phyloP scores from a whole-genome alignment of 306 rosid species.

The Rosa lucieae region DNA sequence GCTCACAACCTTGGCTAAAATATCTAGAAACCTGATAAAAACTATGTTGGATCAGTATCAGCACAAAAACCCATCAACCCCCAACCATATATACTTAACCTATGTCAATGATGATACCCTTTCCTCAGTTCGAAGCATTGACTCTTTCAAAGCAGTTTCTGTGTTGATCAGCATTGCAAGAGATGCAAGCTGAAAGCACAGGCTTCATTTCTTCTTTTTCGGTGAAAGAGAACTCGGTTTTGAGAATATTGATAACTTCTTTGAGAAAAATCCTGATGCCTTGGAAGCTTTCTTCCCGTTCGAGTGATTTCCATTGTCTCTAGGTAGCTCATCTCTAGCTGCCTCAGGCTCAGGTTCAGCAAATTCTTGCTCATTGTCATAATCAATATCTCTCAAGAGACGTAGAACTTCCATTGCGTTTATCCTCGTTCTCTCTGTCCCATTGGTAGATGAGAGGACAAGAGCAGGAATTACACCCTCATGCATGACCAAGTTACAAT shows the following conservation, averaged over 20 bases:
- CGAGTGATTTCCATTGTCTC: constrained; percentile 23
- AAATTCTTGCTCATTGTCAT: constrained; percentile 32
- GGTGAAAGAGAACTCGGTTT: constrained; percentile 27
- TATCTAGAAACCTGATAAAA: constrained; percentile 3
- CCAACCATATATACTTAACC: background rate
- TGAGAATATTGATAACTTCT: constrained; percentile 41
- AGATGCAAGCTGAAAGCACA: background rate
- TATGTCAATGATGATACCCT: background rate
- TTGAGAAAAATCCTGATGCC: constrained; percentile 37
- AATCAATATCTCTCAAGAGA: constrained; percentile 45
- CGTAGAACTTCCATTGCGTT: constrained; percentile 61
- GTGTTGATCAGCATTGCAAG: background rate
- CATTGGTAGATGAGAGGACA: constrained; percentile 54
- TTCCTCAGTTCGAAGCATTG: background rate
- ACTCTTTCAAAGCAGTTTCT: background rate
- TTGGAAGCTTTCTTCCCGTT: constrained; percentile 48
- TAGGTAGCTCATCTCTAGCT: constrained; percentile 25
- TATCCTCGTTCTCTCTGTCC: constrained; percentile 59
- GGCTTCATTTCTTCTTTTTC: constrained; percentile 41
- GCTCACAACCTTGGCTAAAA: background rate
- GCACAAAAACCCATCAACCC: background rate
- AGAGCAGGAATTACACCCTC: constrained; percentile 54
- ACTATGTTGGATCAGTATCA: background rate
- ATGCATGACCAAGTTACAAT: constrained; percentile 58
- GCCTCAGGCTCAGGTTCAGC: constrained; percentile 23